phyloP scores from a whole-genome alignment of 2,329 filamentous ascomycete species.

The Aspergillus brunneoviolaceus region DNA sequence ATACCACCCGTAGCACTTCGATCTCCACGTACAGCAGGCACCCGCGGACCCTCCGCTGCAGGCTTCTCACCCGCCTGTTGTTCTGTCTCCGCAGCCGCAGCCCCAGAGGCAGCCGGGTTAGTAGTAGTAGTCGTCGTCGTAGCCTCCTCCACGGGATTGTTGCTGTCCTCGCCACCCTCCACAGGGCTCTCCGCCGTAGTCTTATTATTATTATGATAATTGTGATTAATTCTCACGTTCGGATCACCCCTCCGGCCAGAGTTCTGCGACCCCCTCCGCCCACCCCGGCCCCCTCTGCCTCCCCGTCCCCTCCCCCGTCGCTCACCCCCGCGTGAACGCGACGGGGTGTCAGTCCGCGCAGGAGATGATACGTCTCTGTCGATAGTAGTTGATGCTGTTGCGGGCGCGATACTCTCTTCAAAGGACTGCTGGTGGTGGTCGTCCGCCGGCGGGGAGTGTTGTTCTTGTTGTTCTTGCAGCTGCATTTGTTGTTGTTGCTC shows the following conservation, averaged over 20 bases:
- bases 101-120: constrained; percentile 6
- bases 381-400: constrained; percentile 9
- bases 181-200: not conserved
- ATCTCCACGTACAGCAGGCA: constrained; percentile 54
- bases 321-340: constrained; percentile 32
- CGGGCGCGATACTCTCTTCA: not conserved
- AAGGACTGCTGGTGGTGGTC: not conserved
- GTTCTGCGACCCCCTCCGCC: constrained; percentile 19
- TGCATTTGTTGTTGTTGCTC: constrained; percentile 29
- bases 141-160: constrained; percentile 12
- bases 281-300: constrained; percentile 27
- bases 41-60: constrained; percentile 27
- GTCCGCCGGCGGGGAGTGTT: not conserved
- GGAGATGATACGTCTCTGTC: constrained; percentile 16
- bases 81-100: constrained; percentile 18
- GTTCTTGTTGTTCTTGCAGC: constrained; percentile 28
- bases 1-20: constrained; percentile 55
- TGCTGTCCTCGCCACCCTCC: constrained; percentile 16
- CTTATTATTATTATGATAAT: not conserved
- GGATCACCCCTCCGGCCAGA: constrained; percentile 21
- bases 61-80: constrained; percentile 9
- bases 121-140: constrained; percentile 8
- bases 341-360: constrained; percentile 24
- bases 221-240: constrained; percentile 16
- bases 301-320: constrained; percentile 30